Base-by-base conservation (phyloP, 305 asterid species). In the Fraxinus sp. region DNA sequence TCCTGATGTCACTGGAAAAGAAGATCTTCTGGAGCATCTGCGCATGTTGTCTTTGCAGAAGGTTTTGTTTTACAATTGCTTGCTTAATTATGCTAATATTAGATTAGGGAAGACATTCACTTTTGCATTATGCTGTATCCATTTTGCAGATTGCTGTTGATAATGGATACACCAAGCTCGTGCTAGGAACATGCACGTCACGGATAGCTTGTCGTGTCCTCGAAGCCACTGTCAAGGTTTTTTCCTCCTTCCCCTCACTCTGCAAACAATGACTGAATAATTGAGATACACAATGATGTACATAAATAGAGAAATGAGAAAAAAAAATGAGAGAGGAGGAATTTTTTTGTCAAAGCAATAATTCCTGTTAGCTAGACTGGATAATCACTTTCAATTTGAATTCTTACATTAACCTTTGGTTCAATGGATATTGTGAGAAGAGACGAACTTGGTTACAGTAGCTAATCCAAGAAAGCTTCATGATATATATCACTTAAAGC, bases 211-310 rank as follows among this genome's bases (percentile, higher is more conserved):
- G 99, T 81, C 97, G 88, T 84, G 98, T 95, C 64, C 97, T 93
- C 85, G 97, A 93, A 91, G 98, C 98, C 85, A 94, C 98, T 55
- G 97, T 94, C 78, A 95, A 95, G 97, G 98, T 94, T 74, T 70
- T 86, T 77, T 35, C 66, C 66, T 37, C 44, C 55, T 30, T 71
- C 55, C 5, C 64, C 70, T 66, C 41, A 20, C 78, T 20, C 32
- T 11, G 30, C 55, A 36, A 7, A 32, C 28, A 5, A 18, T 37
- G 13, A 20, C 46, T 74, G 24, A 9, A 20, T 39, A 75, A 39
- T 13, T 75, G 62, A 41, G 71, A 62, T 7, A 22, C 71, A 20
- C 32, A 8, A 7, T 20, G 32, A 62, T 22, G 71, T 62, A 62
- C 74, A 28, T 26, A 68, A 68, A 28, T 28, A 33, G 32, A 68